A percentile compares a stretch with the other conserved stretches of the same genome.
Evolutionary conservation across 1,139 yeast genomes (phyloP).

Genomic region (Tardiomyces digboiensis): DNA sequence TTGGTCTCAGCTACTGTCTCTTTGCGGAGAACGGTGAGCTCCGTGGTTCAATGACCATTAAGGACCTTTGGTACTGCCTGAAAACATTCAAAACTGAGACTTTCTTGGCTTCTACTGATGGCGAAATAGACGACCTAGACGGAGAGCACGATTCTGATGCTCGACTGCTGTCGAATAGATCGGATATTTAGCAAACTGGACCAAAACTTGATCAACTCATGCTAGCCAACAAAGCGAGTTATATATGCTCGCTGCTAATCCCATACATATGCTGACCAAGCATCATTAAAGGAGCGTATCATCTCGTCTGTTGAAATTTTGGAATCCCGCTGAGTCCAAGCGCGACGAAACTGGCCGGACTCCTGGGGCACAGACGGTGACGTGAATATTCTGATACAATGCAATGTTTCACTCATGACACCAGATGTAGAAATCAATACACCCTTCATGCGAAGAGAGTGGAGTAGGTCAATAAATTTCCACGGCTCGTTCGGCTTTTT

Average conservation of each 20-base stretch:
- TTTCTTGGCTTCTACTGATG: too few species aligned
- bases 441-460: neutral
- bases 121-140: too few species aligned
- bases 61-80: constrained; percentile 30
- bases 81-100: neutral
- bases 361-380: neutral
- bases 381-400: neutral
- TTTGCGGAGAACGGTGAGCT: constrained; percentile 39
- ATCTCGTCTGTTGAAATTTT: constrained; percentile 1
- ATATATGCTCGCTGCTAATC: neutral
- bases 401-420: neutral
- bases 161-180: neutral
- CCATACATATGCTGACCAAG: constrained; percentile 4
- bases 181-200: too few species aligned
- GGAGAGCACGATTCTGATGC: too few species aligned
- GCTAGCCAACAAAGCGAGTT: too few species aligned
- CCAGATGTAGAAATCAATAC: neutral
- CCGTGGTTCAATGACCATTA: constrained; percentile 58
- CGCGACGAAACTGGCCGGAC: neutral
- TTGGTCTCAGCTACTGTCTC: constrained; percentile 31
- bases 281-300: constrained; percentile 6
- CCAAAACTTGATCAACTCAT: too few species aligned
- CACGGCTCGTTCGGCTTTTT: constrained; percentile 3
- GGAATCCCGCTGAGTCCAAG: neutral
- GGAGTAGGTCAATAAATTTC: neutral